Conservation (phyloP, 2,329 filamentous ascomycete species). For the Fusarium incarnatum region DNA sequence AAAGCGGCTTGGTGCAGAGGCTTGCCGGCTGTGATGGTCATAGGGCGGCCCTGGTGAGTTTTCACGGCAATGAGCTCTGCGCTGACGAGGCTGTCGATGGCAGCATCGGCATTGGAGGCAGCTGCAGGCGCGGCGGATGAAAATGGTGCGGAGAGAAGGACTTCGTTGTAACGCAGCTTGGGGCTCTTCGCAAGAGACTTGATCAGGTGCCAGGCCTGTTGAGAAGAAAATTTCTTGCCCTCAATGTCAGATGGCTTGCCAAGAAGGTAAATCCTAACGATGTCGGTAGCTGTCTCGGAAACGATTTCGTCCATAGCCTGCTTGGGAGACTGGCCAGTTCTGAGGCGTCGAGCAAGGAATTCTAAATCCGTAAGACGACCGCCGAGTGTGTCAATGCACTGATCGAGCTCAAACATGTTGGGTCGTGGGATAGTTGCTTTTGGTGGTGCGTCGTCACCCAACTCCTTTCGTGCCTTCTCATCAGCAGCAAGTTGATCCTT, state of each 20-base stretch:
- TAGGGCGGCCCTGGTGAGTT: slow-evolving; percentile 79
- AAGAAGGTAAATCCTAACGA: slow-evolving; percentile 92
- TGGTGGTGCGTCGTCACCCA: slow-evolving; percentile 43
- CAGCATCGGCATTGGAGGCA: slow-evolving; percentile 74
- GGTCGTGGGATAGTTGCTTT: slow-evolving; percentile 43
- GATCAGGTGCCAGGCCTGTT: slow-evolving; percentile 92
- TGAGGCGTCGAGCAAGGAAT: slow-evolving; percentile 89
- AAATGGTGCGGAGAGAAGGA: slow-evolving; percentile 82
- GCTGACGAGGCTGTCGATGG: slow-evolving; percentile 83
- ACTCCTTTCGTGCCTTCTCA: slow-evolving; percentile 39
- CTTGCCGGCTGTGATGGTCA: slow-evolving; percentile 81
- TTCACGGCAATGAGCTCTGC: slow-evolving; percentile 86
- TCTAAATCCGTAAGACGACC: slow-evolving; percentile 96
- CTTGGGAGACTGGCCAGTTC: slow-evolving; percentile 84
- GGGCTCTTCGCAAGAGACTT: slow-evolving; percentile 78
- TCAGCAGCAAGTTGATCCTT: slow-evolving; percentile 57
- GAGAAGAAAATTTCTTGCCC: slow-evolving; percentile 76
- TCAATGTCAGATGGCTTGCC: slow-evolving; percentile 62
- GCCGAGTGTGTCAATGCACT: slow-evolving; percentile 83
- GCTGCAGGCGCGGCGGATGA: slow-evolving; percentile 54
- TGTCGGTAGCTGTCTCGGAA: slow-evolving; percentile 87
- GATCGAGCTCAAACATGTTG: slow-evolving; percentile 78
- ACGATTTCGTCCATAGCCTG: slow-evolving; percentile 90
- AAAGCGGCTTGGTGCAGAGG: slow-evolving; percentile 91
- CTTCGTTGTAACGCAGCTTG: slow-evolving; percentile 83